Base-by-base conservation (phyloP, 257 asterid species). In the Euphrasia confusa region DNA sequence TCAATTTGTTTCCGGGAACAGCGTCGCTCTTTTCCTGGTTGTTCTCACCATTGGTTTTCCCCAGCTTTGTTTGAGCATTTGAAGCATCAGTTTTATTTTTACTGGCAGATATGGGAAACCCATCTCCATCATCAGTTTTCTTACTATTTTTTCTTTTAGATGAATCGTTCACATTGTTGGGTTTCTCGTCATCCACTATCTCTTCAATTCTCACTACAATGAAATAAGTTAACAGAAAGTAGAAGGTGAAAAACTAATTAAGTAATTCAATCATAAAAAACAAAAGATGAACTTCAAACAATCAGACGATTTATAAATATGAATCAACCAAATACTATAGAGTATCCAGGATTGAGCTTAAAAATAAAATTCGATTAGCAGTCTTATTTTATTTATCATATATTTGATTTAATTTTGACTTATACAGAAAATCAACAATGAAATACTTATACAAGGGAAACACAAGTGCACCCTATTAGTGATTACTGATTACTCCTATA, bases 121-220 rank as follows among this genome's bases (percentile, higher is more conserved):
- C 99, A 80, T 92, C 97, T 59, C 89, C 97, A 53, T 89, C 97
- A 82, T 93, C 99, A 71, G 90, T 84, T 72, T 87, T 78, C 85
- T 78, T 86, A 80, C 79, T 86, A 74, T 77, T 86, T 10, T 74
- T 66, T 49, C 57, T 75, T 61, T 78, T 82, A 61, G 87, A 59
- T 44, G 14, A 15, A 39, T 69, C 78, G 67, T 71, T 72, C 63
- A 75, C 86, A 44, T 13, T 66, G 26, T 58, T 27, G 58, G 84
- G 84, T 59, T 81, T 82, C 65, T 78, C 90, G 1, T 81, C 95
- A 65, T 89, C 97, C 61, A 82, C 78, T 52, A 87, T 93, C 77
- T 93, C 99, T 78, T 87, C 91, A 72, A 87, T 89, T 87, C 33
- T 92, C 74, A 89, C 96, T 86, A 66, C 28, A 64, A 63, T 44